phyloP scores from a whole-genome alignment of 441 rosid species.

The Rhodomyrtus psidioides region DNA sequence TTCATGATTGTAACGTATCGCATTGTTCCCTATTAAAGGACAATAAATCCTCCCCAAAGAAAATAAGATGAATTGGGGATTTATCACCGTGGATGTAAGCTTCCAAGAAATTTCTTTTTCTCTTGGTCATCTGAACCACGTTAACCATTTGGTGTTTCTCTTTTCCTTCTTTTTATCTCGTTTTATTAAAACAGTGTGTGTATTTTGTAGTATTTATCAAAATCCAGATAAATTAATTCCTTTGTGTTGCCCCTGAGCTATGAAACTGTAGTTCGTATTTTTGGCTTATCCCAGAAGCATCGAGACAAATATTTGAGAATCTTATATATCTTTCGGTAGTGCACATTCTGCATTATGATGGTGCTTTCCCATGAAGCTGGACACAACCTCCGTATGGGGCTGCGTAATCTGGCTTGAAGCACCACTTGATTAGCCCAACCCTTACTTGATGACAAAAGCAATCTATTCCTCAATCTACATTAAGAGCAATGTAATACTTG shows the following conservation, averaged over 20 bases:
- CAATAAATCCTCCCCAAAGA: too few species aligned
- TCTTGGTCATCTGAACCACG: too few species aligned
- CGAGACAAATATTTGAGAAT: neutral
- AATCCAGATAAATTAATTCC: neutral
- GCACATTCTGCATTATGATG: neutral
- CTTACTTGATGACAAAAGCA: neutral
- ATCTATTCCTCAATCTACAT: neutral
- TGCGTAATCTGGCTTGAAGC: neutral
- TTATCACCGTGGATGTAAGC: too few species aligned
- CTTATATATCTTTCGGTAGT: neutral
- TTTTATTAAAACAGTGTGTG: too few species aligned
- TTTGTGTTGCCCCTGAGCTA: neutral
- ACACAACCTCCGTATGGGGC: neutral
- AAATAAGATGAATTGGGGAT: too few species aligned
- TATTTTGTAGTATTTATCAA: neutral
- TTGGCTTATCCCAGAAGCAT: neutral
- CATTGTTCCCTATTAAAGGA: too few species aligned
- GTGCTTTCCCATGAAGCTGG: neutral
- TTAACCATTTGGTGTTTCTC: too few species aligned
- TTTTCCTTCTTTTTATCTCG: too few species aligned
- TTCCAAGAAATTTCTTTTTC: too few species aligned
- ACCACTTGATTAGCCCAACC: neutral
- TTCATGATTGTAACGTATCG: too few species aligned
- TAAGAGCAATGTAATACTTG: neutral
- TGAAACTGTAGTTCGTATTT: neutral